These are phyloP conservation scores for Solanum clarkiae DNA, from an alignment of 257 asterid genomes.

Conservation along the genomic window DNA sequence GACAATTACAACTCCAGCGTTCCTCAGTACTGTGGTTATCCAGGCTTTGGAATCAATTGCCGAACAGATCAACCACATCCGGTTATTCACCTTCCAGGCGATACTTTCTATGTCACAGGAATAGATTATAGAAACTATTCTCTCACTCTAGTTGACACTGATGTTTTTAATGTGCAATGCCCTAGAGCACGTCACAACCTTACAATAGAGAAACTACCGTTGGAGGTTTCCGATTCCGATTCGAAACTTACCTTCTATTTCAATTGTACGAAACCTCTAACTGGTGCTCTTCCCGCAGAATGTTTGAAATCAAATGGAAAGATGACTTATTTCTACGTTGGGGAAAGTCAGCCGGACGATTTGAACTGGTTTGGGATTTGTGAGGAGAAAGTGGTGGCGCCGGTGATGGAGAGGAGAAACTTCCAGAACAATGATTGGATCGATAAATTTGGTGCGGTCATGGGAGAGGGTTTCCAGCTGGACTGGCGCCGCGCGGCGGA, in stretches of 20 bases:
- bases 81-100: neutral
- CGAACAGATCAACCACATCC: neutral
- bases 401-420: neutral
- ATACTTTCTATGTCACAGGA: neutral
- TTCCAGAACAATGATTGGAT: neutral
- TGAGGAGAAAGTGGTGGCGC: slow-evolving; percentile 4
- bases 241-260: slow-evolving; percentile 2
- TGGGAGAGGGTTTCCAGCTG: slow-evolving; percentile 10
- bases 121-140: neutral
- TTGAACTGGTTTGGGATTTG: neutral
- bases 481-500: neutral
- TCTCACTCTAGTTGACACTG: neutral
- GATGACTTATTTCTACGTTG: neutral
- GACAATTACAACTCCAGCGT: neutral
- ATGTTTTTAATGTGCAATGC: neutral
- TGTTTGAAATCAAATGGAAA: neutral
- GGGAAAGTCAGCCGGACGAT: neutral
- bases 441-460: neutral
- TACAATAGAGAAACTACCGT: neutral
- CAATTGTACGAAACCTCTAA: neutral
- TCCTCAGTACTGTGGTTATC: slow-evolving; percentile 13
- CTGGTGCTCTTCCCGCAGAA: neutral
- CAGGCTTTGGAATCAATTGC: slow-evolving; percentile 11
- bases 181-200: slow-evolving; percentile 11
- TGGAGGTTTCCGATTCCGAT: neutral